Percentiles rank a stretch among this genome's conserved stretches.
These are phyloP conservation scores for Arthrobotrys pseudoclavata DNA, from an alignment of 2,329 filamentous ascomycete species.

Conservation along the genomic window DNA sequence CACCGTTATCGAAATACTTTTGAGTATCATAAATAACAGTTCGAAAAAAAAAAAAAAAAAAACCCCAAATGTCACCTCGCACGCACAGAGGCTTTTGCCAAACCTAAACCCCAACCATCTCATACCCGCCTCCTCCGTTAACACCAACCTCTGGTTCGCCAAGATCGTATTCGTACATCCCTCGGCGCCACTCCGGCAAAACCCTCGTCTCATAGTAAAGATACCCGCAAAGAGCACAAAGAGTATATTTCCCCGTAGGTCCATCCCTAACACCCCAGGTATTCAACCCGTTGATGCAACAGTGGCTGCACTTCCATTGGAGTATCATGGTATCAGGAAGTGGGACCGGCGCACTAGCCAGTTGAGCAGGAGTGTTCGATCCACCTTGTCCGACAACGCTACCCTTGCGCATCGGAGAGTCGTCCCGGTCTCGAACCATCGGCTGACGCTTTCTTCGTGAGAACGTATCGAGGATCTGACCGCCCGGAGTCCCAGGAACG, in stretches of 20 bases:
- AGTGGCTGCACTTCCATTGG: constrained; percentile 90
- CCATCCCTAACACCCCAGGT: constrained; percentile 97
- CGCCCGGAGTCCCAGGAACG: constrained; percentile 68
- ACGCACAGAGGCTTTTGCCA: background rate
- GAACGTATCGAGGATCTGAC: constrained; percentile 47
- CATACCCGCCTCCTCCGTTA: background rate
- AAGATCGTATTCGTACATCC: constrained; percentile 21
- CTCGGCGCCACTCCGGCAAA: constrained; percentile 42
- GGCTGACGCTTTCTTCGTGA: constrained; percentile 87
- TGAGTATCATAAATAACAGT: too few species aligned
- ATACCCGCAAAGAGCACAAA: constrained; percentile 47
- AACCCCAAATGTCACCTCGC: background rate
- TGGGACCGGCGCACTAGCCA: constrained; percentile 68
- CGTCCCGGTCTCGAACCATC: constrained; percentile 76
- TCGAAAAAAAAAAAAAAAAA: too few species aligned
- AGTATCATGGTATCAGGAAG: constrained; percentile 82
- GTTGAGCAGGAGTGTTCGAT: constrained; percentile 75
- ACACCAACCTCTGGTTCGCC: background rate
- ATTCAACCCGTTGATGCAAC: constrained; percentile 85
- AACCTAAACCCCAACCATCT: background rate
- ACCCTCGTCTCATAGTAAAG: constrained; percentile 36
- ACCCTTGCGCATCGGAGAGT: constrained; percentile 80
- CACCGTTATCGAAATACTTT: too few species aligned
- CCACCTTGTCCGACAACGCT: constrained; percentile 80
- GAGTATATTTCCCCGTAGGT: constrained; percentile 73